Percentiles rank a stretch among this genome's conserved stretches.
Conservation (phyloP, 2,329 filamentous ascomycete genomes). For the Alternaria gaisen region DNA sequence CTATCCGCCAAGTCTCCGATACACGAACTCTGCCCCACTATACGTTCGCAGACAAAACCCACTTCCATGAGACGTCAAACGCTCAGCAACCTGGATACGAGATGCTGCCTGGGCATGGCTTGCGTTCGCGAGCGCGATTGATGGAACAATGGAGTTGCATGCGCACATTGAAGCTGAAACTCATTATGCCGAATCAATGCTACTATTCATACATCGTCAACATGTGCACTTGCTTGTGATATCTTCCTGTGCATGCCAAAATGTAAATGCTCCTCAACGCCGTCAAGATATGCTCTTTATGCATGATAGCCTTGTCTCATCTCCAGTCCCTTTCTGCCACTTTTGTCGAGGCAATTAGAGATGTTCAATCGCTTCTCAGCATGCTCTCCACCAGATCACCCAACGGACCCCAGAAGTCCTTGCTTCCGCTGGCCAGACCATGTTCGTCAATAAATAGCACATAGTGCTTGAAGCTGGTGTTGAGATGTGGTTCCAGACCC, state of each 20-base stretch:
- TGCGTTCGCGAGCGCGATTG: not conserved
- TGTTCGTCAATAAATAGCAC: slow-evolving; percentile 99
- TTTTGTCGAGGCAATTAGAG: not conserved
- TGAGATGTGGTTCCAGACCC: slow-evolving; percentile 94
- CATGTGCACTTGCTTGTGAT: slow-evolving; percentile 19
- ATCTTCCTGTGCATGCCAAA: slow-evolving; percentile 6
- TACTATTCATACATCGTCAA: slow-evolving; percentile 28
- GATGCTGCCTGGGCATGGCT: not conserved
- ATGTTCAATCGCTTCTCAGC: slow-evolving; percentile 77
- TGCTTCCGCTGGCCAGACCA: slow-evolving; percentile 80
- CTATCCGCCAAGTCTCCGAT: slow-evolving; percentile 6
- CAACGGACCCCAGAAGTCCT: slow-evolving; percentile 96
- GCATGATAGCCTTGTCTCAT: not conserved
- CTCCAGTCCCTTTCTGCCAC: not conserved
- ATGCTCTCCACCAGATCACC: slow-evolving; percentile 98
- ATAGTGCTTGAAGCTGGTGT: slow-evolving; percentile 99
- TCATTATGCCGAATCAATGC: slow-evolving; percentile 5
- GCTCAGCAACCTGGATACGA: not conserved
- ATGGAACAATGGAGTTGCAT: not conserved
- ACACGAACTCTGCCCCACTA: slow-evolving; percentile 3
- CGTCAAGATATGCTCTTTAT: slow-evolving; percentile 8
- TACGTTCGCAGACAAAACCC: not conserved
- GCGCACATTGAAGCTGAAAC: not conserved
- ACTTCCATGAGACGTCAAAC: slow-evolving; percentile 4
- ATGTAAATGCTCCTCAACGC: slow-evolving; percentile 12